Evolutionary conservation across 805 yeast genomes (phyloP).

Genomic region (Lachancea fermentati): DNA sequence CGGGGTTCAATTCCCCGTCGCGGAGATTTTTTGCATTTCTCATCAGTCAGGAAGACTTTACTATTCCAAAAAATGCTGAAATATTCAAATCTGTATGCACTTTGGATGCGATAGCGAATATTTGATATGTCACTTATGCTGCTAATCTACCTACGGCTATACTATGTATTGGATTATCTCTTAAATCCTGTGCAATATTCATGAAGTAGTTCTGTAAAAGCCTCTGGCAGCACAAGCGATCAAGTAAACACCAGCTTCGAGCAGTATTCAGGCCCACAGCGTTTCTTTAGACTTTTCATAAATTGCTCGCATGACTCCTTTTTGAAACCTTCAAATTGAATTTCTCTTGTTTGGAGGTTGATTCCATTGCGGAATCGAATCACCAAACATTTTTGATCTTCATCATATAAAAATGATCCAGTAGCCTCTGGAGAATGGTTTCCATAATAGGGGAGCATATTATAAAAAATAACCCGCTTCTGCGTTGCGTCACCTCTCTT

Average conservation of each 20-base stretch:
- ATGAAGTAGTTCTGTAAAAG: no score
- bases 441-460: constrained; percentile 21
- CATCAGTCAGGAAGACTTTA: background rate
- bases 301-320: constrained; percentile 44
- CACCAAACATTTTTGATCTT: constrained; percentile 24
- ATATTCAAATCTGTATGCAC: no score
- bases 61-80: no score
- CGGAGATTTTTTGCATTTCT: constrained; percentile 8
- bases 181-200: no score
- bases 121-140: background rate
- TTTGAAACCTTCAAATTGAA: constrained; percentile 53
- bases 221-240: no score
- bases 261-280: constrained; percentile 30
- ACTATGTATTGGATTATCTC: no score
- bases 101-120: no score
- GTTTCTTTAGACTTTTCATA: constrained; percentile 38
- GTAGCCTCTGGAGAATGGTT: constrained; percentile 8
- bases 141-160: background rate
- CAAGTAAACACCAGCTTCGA: no score
- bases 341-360: constrained; percentile 28
- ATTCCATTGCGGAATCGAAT: constrained; percentile 42
- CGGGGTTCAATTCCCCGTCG: constrained; percentile 15
- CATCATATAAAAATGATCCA: constrained; percentile 31
- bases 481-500: constrained; percentile 33
- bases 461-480: constrained; percentile 47